Base-by-base conservation (phyloP, 164 flowering plant species). In the Echeveria elegans region DNA sequence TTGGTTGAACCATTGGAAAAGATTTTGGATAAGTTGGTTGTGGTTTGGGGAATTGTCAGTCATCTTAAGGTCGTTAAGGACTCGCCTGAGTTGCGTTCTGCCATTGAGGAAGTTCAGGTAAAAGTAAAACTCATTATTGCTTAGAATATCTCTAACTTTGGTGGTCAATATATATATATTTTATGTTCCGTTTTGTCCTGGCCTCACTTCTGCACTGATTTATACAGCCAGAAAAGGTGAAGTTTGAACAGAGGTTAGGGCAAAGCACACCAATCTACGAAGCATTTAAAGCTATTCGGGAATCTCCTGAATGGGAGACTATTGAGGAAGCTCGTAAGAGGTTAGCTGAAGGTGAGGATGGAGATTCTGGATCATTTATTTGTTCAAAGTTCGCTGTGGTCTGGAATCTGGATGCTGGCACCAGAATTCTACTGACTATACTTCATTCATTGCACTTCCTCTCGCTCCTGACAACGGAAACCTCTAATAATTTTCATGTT, bases 81-180 rank as follows among this genome's bases (percentile, higher is more conserved):
- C 75, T 78, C 86, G 19, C 50, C 92, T 16, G 99, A 94, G 56
- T 85, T 94, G 24, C 95, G 99, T 31, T 71, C 96, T 16, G 97
- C 97, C 40, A 86, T 94, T 63, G 94, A 89, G 71, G 97, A 91
- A 79, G 90, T 94, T 50, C 97, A 91, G 96, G 99, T 94, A 47
- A 30, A 30, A n/a, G 99, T 94, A 47, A 30, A 30, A n/a, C 28
- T 38, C 36, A 2, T 31, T 31, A 24, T 29, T 62, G 8, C 3
- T 16, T 32, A 2, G 36, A 18, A 6, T 34, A 16, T 38, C 64
- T 31, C 12, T 16, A 5, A 7, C 2, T 62, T 40, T 40, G 11
- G 31, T 60, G 4, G 11, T 40, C 18, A 4, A 2, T 47, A 4
- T 47, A n/a, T n/a, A n/a, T n/a, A n/a, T n/a, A n/a, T n/a, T n/a